Evolutionary conservation across 176 grass and related monocot species (phyloP).

Genomic region (Eragrostis nindensis): DNA sequence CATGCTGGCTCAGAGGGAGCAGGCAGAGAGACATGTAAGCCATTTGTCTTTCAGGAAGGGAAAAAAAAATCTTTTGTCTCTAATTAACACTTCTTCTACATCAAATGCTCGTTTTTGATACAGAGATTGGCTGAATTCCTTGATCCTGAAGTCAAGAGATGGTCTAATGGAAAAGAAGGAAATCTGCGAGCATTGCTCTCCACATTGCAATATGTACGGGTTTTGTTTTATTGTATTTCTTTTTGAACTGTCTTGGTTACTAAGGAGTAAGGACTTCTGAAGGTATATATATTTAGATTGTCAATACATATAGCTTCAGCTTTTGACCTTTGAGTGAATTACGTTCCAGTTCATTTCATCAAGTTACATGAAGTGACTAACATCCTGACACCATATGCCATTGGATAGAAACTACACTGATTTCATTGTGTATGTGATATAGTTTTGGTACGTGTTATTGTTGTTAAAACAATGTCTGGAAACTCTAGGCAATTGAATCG

Average conservation of each 20-base stretch:
- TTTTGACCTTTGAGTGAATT: not conserved
- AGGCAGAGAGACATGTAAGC: slow-evolving; percentile 87
- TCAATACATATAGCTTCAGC: slow-evolving; percentile 1
- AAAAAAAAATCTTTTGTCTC: slow-evolving; percentile 1
- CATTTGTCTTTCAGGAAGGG: slow-evolving; percentile 26
- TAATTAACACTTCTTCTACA: slow-evolving; percentile 29
- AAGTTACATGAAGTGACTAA: not conserved
- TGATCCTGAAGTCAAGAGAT: slow-evolving; percentile 95
- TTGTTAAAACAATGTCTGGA: not conserved
- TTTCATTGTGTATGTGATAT: not conserved
- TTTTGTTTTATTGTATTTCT: slow-evolving; percentile 34
- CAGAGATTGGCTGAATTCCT: slow-evolving; percentile 96
- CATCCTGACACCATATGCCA: not conserved
- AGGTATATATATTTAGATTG: slow-evolving; percentile 16
- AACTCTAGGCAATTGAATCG: not conserved
- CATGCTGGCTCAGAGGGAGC: slow-evolving; percentile 92
- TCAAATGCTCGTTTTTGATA: slow-evolving; percentile 28
- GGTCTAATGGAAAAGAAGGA: slow-evolving; percentile 99
- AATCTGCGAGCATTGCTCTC: slow-evolving; percentile 95
- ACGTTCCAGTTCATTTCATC: not conserved
- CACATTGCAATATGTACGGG: slow-evolving; percentile 93
- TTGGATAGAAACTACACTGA: not conserved
- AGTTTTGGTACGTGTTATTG: not conserved
- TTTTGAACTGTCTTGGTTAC: slow-evolving; percentile 25
- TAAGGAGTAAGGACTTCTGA: not conserved